Evolutionary conservation across 139 green algal species (phyloP), one percentile per base, ranked within the genome.

Genomic region (Bryopsis sp.): DNA sequence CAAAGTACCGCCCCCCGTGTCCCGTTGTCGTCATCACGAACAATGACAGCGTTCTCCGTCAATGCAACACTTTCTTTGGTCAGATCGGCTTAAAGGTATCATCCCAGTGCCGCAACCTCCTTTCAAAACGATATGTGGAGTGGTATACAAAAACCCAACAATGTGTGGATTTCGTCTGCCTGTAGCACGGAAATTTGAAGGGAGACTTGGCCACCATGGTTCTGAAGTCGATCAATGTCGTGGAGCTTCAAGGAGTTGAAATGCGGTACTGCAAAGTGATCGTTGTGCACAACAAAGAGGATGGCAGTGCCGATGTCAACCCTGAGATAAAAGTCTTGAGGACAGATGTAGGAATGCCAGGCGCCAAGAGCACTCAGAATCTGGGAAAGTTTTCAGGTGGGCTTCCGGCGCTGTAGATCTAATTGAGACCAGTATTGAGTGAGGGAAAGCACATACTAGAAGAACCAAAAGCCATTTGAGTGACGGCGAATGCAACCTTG

Each of bases 1-100:
- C 84, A 64, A 90, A 90, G 81, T 90, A 90, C 78, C 70, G 78
- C 33, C 82, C 84, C 35, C 73, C 61, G 37, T 72, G 79, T 11
- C 83, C 83, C 0, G 77, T 87, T 37, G 72, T 89, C 31, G 72
- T 85, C 29, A 79, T 89, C 39, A 82, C 80, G n/a, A 61, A 61
- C 57, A 80, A 79, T 34, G 2, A 32, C 19, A 28, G 6, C 29
- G 62, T 86, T 33, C 73, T 77, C 0, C 57, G 74, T 29, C 59
- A 64, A 29, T 81, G 73, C 68, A 69, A 66, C 31, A 48, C 50
- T 32, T 67, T 81, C 28, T 87, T 78, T 46, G 76, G 70, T 83
- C n/a, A 61, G 76, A 57, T 72, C 61, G n/a, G n/a, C n/a, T n/a
- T n/a, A n/a, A n/a, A n/a, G n/a, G n/a, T n/a, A n/a, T n/a, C n/a